Percentiles rank a stretch among this genome's conserved stretches.
These are phyloP conservation scores for Ogataea paraovalis DNA, from an alignment of 805 yeast species.

Conservation along the genomic window DNA sequence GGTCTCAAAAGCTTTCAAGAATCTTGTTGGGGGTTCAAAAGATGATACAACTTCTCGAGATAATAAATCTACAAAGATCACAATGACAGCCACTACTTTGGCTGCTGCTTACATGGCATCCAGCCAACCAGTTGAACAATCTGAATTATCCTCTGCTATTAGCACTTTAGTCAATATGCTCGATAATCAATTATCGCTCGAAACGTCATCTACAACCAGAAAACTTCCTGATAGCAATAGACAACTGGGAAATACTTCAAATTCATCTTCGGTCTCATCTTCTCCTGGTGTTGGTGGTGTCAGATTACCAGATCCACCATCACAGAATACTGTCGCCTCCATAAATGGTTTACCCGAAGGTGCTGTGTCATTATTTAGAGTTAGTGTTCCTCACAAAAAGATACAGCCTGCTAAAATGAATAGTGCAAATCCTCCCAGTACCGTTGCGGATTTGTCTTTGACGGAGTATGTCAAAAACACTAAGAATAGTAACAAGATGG, in stretches of 20 bases:
- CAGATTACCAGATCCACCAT: conserved; percentile 6
- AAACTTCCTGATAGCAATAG: neutral
- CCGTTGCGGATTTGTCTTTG: conserved; percentile 18
- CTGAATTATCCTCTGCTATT: conserved; percentile 17
- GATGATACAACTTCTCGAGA: conserved; percentile 6
- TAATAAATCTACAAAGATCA: conserved; percentile 7
- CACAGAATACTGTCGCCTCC: conserved; percentile 23
- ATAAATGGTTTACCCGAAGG: conserved; percentile 27
- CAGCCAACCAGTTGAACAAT: conserved; percentile 17
- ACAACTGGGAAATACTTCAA: neutral
- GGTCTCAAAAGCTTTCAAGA: conserved; percentile 14
- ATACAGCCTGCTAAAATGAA: conserved; percentile 1
- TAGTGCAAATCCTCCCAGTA: conserved; percentile 16
- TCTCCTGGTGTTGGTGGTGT: neutral
- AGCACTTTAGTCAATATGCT: conserved; percentile 17
- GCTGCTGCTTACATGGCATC: conserved; percentile 35
- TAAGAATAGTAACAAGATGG: conserved; percentile 3
- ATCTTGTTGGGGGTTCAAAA: conserved; percentile 32
- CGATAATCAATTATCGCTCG: conserved; percentile 6
- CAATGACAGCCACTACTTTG: conserved; percentile 37
- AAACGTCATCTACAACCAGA: neutral
- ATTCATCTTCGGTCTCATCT: neutral
- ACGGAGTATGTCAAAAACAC: conserved; percentile 16
- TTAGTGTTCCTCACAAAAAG: conserved; percentile 7
- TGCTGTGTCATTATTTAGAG: conserved; percentile 29